Base-by-base conservation (phyloP, 768 basidiomycete species). In the Lanmaoa rubissima region DNA sequence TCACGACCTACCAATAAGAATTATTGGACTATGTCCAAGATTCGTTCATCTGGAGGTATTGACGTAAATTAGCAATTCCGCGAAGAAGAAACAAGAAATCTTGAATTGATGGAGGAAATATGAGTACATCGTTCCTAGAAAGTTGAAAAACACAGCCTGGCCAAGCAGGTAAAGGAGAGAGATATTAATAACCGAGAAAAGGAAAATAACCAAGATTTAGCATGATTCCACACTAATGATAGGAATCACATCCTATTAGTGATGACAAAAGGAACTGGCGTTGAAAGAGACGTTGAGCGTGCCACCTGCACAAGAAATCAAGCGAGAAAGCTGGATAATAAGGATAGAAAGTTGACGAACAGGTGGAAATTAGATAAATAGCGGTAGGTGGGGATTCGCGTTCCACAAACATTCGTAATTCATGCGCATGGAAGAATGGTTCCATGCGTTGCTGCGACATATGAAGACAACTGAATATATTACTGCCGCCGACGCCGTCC, bases 401-500 rank as follows among this genome's bases (percentile, higher is more conserved):
- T 62, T 66, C 58, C 62, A 70, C 57, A 60, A 54, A 53, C 58
- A 65, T 57, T 65, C 67, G 65, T 71, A 43, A 69, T 59, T 65
- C 64, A 50, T 64, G 59, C 50, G 66, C 54, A 59, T 57, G 60
- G 57, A 46, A 24, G 53, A 49, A 44, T 50, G 40, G 42, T 60
- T 60, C 57, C 69, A 62, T 67, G 59, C 55, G 42, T 68, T 63
- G 60, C 52, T 55, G 56, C 50, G 59, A 68, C 64, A 57, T 65
- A 66, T 58, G 60, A 61, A 63, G 69, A 63, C 67, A 71, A 63
- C 61, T 51, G 59, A 59, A 71, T 73, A 73, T 62, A 64, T 72
- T 59, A 67, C 61, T 55, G 59, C 58, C 55, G 53, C 51, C 48
- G 53, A 60, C 56, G 61, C 45, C 60, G 48, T 62, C 63, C 65